These are phyloP conservation scores for Scenedesmus sp. DNA, from an alignment of 163 green algal species.

Conservation along the genomic window DNA sequence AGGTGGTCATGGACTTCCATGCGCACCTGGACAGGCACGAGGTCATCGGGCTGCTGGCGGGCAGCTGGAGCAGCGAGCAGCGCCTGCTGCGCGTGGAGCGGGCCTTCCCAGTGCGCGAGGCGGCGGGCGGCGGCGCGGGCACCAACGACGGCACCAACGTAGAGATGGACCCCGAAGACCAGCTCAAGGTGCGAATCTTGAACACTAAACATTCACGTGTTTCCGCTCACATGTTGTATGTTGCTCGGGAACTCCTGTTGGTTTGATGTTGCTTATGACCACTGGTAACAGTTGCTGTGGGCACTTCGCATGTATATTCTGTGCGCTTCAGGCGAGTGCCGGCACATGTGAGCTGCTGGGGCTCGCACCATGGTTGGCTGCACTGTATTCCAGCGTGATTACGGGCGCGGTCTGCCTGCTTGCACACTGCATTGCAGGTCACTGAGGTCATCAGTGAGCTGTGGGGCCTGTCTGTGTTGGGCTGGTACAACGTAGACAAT, in stretches of 20 bases:
- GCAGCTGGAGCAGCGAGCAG: slow-evolving; percentile 61
- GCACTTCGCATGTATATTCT: too few relatives aligned
- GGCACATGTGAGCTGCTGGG: not conserved
- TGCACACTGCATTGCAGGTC: not conserved
- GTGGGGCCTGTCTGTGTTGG: slow-evolving; percentile 65
- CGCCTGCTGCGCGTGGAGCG: slow-evolving; percentile 60
- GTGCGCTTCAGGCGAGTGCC: too few relatives aligned
- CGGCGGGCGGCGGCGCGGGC: slow-evolving; percentile 28
- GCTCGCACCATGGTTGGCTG: not conserved
- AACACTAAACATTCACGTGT: not conserved
- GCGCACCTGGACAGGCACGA: slow-evolving; percentile 80
- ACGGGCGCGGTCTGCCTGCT: too few relatives aligned
- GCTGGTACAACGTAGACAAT: slow-evolving; percentile 79
- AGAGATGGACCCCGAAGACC: slow-evolving; percentile 82
- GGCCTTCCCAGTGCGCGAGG: slow-evolving; percentile 70
- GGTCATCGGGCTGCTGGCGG: slow-evolving; percentile 81
- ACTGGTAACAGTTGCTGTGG: too few relatives aligned
- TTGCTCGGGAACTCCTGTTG: too few relatives aligned
- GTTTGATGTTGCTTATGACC: too few relatives aligned
- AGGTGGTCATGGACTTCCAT: slow-evolving; percentile 83
- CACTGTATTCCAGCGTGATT: too few relatives aligned
- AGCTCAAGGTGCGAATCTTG: slow-evolving; percentile 55
- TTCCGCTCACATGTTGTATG: not conserved
- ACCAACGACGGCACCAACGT: slow-evolving; percentile 68
- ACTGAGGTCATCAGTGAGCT: slow-evolving; percentile 39